A percentile compares a stretch with the other conserved stretches of the same genome.
phyloP scores from a whole-genome alignment of 306 rosid genomes.

The Rosa rugosa region DNA sequence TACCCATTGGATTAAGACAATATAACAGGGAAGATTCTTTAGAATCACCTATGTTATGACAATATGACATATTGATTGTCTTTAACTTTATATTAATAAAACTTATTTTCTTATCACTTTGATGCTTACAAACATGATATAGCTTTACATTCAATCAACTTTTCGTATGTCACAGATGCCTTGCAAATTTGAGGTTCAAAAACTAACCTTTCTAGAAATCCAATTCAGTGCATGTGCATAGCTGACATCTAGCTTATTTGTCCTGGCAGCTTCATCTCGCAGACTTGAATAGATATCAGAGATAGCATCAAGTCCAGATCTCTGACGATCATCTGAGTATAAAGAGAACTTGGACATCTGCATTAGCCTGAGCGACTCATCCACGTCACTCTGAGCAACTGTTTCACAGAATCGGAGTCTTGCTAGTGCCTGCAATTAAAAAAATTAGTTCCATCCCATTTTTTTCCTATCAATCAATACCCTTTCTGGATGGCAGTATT shows the following conservation, averaged over 20 bases:
- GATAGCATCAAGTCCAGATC: constrained; percentile 90
- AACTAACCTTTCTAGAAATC: constrained; percentile 91
- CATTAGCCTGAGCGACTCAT: constrained; percentile 94
- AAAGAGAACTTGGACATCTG: constrained; percentile 97
- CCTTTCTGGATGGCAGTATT: background rate
- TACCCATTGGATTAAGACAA: background rate
- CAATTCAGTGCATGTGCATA: constrained; percentile 88
- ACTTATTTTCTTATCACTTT: background rate
- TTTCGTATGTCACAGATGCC: background rate
- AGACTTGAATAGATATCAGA: constrained; percentile 92
- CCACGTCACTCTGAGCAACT: constrained; percentile 97
- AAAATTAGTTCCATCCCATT: constrained; percentile 3
- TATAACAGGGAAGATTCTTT: background rate
- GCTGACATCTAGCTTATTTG: constrained; percentile 69
- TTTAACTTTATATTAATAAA: background rate
- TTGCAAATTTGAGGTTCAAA: background rate
- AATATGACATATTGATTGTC: background rate
- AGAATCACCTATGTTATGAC: background rate
- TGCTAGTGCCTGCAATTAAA: constrained; percentile 72
- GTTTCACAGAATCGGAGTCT: constrained; percentile 86
- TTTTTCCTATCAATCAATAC: background rate
- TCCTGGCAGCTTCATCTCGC: constrained; percentile 90
- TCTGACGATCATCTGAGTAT: constrained; percentile 93
- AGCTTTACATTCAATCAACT: background rate
- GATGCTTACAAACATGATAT: background rate